Base-by-base conservation (phyloP, 1,284 basidiomycete genomes). In the Ganoderma leucocontextum region DNA sequence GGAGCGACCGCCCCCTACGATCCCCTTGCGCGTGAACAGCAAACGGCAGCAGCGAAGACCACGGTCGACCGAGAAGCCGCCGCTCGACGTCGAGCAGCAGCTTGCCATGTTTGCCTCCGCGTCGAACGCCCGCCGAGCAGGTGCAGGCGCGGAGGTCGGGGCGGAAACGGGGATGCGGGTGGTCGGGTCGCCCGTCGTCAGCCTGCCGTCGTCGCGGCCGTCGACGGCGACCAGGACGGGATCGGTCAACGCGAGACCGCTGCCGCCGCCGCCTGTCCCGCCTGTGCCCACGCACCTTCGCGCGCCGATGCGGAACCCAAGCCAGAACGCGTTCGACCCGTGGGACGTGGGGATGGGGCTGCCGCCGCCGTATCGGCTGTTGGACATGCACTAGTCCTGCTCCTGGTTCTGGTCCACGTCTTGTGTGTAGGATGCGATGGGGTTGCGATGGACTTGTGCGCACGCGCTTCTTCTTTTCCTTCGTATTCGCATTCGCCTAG, bases 281-380 rank as follows among this genome's bases (percentile, higher is more conserved):
- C 49, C 39, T n/a, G 12, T 29, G 44, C 64, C 49, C n/a, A 41
- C 13, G 38, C 57, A 58, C 38, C 38, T 41, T 4, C 38, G 58
- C 22, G 58, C 22, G 22, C 9, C 38, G 12, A 7, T 15, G 38
- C 58, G 38, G 38, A 41, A 12, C 39, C 29, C 63, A 5, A 33
- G 35, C 33, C 58, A 52, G 62, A 15, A 33, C 15, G 62, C 44
- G 36, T 38, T 42, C 22, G 47, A 70, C 44, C 22, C 29, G 57
- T 60, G 60, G 22, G 58, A 60, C 36, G 38, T 42, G 58, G 58
- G 58, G 10, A 36, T 60, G 47, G 58, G 63, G 55, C 42, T 60
- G 65, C 70, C 70, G 36, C 70, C 70, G 8, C 67, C 70, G 33
- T 71, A 71, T 22, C 70, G 65, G 19, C 49, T 66, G 17, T 38